These are phyloP conservation scores for Cucurbita argyrosperma DNA, from an alignment of 306 rosid species.

Conservation along the genomic window DNA sequence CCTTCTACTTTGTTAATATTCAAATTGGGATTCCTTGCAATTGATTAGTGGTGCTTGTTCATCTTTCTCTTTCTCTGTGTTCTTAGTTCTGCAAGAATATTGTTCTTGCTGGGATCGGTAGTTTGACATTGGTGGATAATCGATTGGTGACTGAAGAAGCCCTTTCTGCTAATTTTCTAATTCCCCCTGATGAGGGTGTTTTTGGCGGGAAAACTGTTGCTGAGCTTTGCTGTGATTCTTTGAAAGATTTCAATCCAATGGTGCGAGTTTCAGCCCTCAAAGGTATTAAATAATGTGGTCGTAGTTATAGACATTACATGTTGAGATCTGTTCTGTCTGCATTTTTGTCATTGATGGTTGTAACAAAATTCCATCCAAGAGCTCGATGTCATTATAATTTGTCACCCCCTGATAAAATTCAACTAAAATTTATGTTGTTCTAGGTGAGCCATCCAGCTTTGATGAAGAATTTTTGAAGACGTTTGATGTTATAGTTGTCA, in stretches of 20 bases:
- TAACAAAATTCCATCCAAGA: neutral
- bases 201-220: conserved; percentile 63
- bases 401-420: neutral
- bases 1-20: neutral
- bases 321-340: neutral
- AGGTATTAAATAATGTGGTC: conserved; percentile 28
- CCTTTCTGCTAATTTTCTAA: conserved; percentile 57
- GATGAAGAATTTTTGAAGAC: conserved; percentile 51
- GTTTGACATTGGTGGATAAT: conserved; percentile 88
- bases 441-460: conserved; percentile 69
- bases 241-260: conserved; percentile 93
- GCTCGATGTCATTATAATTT: neutral
- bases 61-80: neutral
- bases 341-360: neutral
- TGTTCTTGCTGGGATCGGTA: conserved; percentile 89
- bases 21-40: neutral
- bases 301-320: neutral
- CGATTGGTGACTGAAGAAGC: conserved; percentile 44
- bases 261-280: conserved; percentile 70
- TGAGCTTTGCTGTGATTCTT: conserved; percentile 74
- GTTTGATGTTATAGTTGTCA: conserved; percentile 68
- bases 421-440: neutral
- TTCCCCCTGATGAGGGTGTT: conserved; percentile 58
- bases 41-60: neutral
- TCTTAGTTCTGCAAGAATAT: conserved; percentile 90